Evolutionary conservation across 2,329 filamentous ascomycete species (phyloP).

Genomic region (Cyphellophora attinorum): DNA sequence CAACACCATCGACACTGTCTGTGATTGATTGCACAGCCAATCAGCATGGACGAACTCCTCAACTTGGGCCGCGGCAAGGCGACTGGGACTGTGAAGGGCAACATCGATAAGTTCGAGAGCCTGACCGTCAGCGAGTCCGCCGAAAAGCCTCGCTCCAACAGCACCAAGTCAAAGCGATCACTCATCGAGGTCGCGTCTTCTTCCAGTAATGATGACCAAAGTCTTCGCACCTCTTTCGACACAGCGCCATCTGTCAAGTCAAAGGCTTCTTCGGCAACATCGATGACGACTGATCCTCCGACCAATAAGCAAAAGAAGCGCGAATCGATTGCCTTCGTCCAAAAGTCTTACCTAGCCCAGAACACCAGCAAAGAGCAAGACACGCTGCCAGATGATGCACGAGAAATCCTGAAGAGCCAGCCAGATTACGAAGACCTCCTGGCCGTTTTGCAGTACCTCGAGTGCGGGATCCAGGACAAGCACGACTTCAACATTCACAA

Average conservation of each 20-base stretch:
- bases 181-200: conserved; percentile 9
- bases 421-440: conserved; percentile 52
- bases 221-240: conserved; percentile 6
- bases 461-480: conserved; percentile 20
- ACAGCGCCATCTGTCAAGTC: conserved; percentile 8
- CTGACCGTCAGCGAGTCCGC: conserved; percentile 18
- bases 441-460: conserved; percentile 44
- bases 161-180: conserved; percentile 13
- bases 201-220: conserved; percentile 5
- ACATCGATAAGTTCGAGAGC: conserved; percentile 27
- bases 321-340: conserved; percentile 15
- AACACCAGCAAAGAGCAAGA: conserved; percentile 4
- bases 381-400: conserved; percentile 35
- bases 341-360: conserved; percentile 14
- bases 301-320: conserved; percentile 9
- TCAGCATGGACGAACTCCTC: conserved; percentile 44
- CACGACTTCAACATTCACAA: conserved; percentile 41
- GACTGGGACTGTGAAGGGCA: conserved; percentile 41
- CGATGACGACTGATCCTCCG: conserved; percentile 10
- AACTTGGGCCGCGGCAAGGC: conserved; percentile 43
- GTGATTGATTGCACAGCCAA: no score
- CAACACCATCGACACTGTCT: no score
- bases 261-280: conserved; percentile 24
- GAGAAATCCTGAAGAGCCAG: conserved; percentile 53
- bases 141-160: conserved; percentile 2